A percentile compares a stretch with the other conserved stretches of the same genome.
Evolutionary conservation across 2,329 filamentous ascomycete species (phyloP).

Genomic region (Colletotrichum sp.): DNA sequence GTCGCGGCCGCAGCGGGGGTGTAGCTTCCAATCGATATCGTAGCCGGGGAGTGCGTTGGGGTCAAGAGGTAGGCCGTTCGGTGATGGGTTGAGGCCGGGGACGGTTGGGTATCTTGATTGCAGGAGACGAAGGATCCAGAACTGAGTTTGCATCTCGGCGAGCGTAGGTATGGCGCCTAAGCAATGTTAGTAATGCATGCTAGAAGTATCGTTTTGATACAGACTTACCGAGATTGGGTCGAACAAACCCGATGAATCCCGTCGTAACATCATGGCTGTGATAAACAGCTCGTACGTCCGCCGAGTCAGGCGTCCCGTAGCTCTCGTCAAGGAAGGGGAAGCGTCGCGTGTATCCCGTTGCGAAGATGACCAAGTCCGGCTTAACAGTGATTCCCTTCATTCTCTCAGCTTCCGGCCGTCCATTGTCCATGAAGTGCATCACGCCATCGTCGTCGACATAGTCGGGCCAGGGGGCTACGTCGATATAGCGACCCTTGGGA

Average conservation of each 20-base stretch:
- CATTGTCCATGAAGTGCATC: constrained; percentile 35
- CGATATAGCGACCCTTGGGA: constrained; percentile 31
- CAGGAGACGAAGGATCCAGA: constrained; percentile 49
- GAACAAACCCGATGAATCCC: constrained; percentile 53
- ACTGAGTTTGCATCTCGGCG: constrained; percentile 54
- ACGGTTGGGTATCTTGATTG: constrained; percentile 7
- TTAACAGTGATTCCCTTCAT: constrained; percentile 33
- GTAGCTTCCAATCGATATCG: constrained; percentile 46
- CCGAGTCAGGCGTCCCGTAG: constrained; percentile 48
- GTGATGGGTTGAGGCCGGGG: not conserved
- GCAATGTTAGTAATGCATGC: not conserved
- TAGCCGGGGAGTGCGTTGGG: constrained; percentile 34
- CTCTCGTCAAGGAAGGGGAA: constrained; percentile 36
- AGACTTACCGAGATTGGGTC: constrained; percentile 43
- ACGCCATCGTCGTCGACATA: constrained; percentile 34
- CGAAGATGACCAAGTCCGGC: constrained; percentile 40
- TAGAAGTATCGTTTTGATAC: rapidly evolving
- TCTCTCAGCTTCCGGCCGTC: constrained; percentile 31
- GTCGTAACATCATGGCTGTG: constrained; percentile 40
- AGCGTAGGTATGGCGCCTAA: constrained; percentile 49
- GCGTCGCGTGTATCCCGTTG: constrained; percentile 38
- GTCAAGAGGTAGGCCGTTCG: not conserved
- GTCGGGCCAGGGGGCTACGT: constrained; percentile 40
- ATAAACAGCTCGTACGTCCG: constrained; percentile 59
- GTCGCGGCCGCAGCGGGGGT: constrained; percentile 35